Percentiles rank a stretch among this genome's conserved stretches.
phyloP scores from a whole-genome alignment of 1,284 basidiomycete genomes.

The Naganishia albida region DNA sequence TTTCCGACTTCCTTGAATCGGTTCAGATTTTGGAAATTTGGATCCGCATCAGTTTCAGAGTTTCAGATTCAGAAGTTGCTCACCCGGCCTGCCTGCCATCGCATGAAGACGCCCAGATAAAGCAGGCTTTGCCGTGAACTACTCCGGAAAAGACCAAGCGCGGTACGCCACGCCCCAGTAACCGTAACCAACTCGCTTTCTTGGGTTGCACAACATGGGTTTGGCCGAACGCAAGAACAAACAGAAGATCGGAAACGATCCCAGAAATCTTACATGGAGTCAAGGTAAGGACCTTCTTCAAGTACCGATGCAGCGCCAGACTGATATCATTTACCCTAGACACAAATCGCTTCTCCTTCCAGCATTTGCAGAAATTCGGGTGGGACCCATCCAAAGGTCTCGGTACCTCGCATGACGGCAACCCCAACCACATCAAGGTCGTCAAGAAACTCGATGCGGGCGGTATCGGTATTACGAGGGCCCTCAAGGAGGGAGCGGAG shows the following conservation, averaged over 20 bases:
- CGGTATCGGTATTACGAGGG: slow-evolving; percentile 53
- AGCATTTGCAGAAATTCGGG: slow-evolving; percentile 54
- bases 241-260: slow-evolving; percentile 54
- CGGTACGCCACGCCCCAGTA: not conserved
- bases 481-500: slow-evolving; percentile 51
- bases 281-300: slow-evolving; percentile 36
- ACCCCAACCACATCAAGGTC: slow-evolving; percentile 53
- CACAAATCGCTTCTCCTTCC: slow-evolving; percentile 52
- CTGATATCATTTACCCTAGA: slow-evolving; percentile 36
- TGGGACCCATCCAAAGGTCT: slow-evolving; percentile 50
- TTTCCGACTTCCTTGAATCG: not conserved
- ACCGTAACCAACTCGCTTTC: not conserved
- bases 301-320: not conserved
- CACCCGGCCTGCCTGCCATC: not conserved
- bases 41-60: slow-evolving; percentile 22
- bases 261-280: slow-evolving; percentile 54
- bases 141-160: too few species aligned
- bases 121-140: too few species aligned
- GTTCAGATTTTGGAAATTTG: slow-evolving; percentile 17
- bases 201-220: slow-evolving; percentile 45
- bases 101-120: not conserved
- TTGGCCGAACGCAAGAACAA: slow-evolving; percentile 54
- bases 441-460: slow-evolving; percentile 52
- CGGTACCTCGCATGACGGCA: slow-evolving; percentile 44
- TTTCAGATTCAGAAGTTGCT: not conserved